Conservation (phyloP, 306 rosid species). For the Rosa chinensis region DNA sequence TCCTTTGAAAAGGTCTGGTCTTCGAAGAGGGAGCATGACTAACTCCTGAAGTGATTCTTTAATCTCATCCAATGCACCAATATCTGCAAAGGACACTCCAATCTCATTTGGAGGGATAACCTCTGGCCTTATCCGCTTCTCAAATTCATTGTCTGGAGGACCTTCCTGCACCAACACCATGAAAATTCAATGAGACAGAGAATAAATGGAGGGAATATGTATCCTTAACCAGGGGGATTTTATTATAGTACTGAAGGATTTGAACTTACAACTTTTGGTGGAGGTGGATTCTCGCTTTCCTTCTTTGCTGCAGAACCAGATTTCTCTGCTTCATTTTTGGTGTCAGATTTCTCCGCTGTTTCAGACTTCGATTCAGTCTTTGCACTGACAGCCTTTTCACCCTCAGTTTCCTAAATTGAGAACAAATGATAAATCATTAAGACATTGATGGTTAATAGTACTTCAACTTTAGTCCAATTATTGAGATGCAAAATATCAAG, state of each 20-base stretch:
- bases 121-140: slow-evolving; percentile 77
- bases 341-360: slow-evolving; percentile 49
- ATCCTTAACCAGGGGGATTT: not conserved
- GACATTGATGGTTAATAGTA: slow-evolving; percentile 1
- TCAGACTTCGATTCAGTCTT: slow-evolving; percentile 56
- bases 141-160: slow-evolving; percentile 76
- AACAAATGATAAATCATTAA: slow-evolving; percentile 21
- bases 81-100: slow-evolving; percentile 78
- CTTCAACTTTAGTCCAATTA: not conserved
- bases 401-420: slow-evolving; percentile 51
- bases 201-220: slow-evolving; percentile 7
- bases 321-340: slow-evolving; percentile 61
- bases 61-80: slow-evolving; percentile 70
- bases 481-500: slow-evolving; percentile 5
- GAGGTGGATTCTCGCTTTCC: slow-evolving; percentile 60
- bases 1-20: slow-evolving; percentile 76
- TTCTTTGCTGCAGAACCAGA: slow-evolving; percentile 59
- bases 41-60: slow-evolving; percentile 82
- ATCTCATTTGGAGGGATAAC: slow-evolving; percentile 80
- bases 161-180: slow-evolving; percentile 50
- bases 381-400: slow-evolving; percentile 44
- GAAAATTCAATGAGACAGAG: slow-evolving; percentile 10
- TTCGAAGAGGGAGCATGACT: slow-evolving; percentile 84
- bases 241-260: slow-evolving; percentile 13
- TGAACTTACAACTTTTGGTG: slow-evolving; percentile 61